Base-by-base conservation (phyloP, 371 early-diverging fungal species). In the Fennellomyces sp. region DNA sequence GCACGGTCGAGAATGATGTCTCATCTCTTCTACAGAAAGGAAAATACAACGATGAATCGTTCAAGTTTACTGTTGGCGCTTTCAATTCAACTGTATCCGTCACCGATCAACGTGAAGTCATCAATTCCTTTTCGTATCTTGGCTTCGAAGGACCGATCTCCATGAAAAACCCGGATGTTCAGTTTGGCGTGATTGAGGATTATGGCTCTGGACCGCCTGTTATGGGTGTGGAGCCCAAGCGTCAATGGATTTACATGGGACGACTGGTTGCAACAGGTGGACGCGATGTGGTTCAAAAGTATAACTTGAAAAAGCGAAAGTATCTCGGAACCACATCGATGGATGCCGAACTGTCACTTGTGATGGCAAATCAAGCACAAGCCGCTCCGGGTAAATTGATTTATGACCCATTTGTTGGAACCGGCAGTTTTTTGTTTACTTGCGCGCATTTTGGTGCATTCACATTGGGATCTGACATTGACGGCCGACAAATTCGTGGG, bases 331-430 rank as follows among this genome's bases (percentile, higher is more conserved):
- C 91, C 30, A 99, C 99, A 0, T 90, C 94, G 27, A 97, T 99
- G 98, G 97, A 99, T 65, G 96, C 98, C 4, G 97, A 97, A 68
- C 74, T 99, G 31, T 96, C 97, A 1, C 75, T 99, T 19, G 82
- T 99, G 42, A 96, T 96, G 96, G 94, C 96, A 15, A 99, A 99
- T 65, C 92, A 92, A 72, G 98, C 94, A 1, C 74, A 93, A 49
- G 88, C 85, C 29, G 72, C 70, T 1, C 82, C 90, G 8, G 96
- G 96, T 5, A 81, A 89, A 28, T 69, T 97, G 13, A 85, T 96
- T 1, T 91, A 95, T 58, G 99, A 99, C 73, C 99, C 99, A n/a
- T 99, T 97, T 82, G 97, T 96, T 0, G 99, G 99, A 7, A 97
- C 99, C 0, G 98, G 94, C 49, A 91, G 92, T 49, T 94, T 97